Evolutionary conservation across 129 eudicot species (phyloP), one percentile per base, ranked within the genome.

Genomic region (Smallanthus sonchifolius): DNA sequence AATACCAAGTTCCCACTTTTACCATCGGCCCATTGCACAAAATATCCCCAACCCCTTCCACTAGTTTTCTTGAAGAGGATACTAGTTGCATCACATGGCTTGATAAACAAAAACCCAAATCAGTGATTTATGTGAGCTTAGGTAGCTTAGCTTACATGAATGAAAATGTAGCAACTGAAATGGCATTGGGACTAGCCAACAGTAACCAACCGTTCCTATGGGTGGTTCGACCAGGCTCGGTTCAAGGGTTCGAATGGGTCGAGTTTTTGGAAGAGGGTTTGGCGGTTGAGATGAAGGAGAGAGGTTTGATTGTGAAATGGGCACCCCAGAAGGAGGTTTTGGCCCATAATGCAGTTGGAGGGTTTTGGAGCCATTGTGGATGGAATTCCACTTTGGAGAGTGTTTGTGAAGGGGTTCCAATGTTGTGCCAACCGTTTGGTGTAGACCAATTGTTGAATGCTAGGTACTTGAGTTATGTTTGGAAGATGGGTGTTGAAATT

Each of bases 301-400:
- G 80, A 80, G 85, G 89, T 7, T 62, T 45, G 37, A 71, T 87
- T 2, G 83, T 82, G 95, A 86, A 68, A 73, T 91, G 97, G 97
- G 95, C 95, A 15, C 92, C 92, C 0, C 95, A 91, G 17, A 84
- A 65, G 81, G 84, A 84, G 43, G 95, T 91, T 13, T 62, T 91
- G 68, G 89, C 84, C 1, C 92, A 91, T 76, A n/a, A 43, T 3
- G 80, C 95, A 0, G 83, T 91, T 10, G 95, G 97, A 16, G 92
- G 97, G 0, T 91, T 88, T 42, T 82, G 80, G 85, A 87, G 82
- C 42, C 97, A 91, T 52, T 85, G 91, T 52, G 97, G 97, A 1
- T 88, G 97, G 97, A 91, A 91, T 42, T 91, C 90, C 19, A 73
- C 84, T 0, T 54, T 88, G 44, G 95, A 91, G 65, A 74, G 95